Percentiles rank a stretch among this genome's conserved stretches.
Evolutionary conservation across 2,329 filamentous ascomycete genomes (phyloP).

Genomic region (Colletotrichum lupini): DNA sequence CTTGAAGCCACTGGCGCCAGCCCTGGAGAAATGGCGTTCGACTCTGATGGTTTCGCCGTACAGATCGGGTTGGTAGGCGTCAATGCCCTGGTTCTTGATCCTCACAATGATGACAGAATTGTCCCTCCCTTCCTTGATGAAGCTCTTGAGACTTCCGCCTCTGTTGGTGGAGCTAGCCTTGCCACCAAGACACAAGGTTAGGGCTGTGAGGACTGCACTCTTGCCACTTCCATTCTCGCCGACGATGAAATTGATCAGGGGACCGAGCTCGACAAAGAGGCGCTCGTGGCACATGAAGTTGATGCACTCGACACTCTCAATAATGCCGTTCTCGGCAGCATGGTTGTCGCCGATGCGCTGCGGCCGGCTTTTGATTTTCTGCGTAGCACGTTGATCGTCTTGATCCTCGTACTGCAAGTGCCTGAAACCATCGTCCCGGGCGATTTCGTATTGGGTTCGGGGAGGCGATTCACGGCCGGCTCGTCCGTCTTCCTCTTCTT

Average conservation of each 20-base stretch:
- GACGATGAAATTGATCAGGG: constrained; percentile 97
- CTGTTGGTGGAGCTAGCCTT: constrained; percentile 95
- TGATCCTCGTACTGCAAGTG: constrained; percentile 67
- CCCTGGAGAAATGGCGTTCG: constrained; percentile 86
- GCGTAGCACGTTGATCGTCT: constrained; percentile 73
- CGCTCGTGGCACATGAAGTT: constrained; percentile 98
- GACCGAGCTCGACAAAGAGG: constrained; percentile 86
- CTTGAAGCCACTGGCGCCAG: constrained; percentile 84
- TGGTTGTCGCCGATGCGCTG: constrained; percentile 72
- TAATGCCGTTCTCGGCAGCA: constrained; percentile 84
- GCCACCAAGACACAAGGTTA: constrained; percentile 93
- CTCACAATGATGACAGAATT: constrained; percentile 81
- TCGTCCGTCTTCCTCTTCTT: constrained; percentile 42
- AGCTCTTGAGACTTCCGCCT: constrained; percentile 86
- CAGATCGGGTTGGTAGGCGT: constrained; percentile 83
- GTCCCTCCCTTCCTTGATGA: constrained; percentile 90
- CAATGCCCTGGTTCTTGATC: constrained; percentile 89
- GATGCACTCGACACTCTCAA: constrained; percentile 85
- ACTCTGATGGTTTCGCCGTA: constrained; percentile 89
- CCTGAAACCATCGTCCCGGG: constrained; percentile 68
- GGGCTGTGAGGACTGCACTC: constrained; percentile 91
- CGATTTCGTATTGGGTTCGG: constrained; percentile 70
- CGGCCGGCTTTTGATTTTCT: constrained; percentile 66
- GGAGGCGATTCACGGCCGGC: constrained; percentile 50
- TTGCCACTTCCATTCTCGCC: constrained; percentile 98